These are phyloP conservation scores for Monascus purpureus DNA, from an alignment of 495 filamentous ascomycete species.

Conservation along the genomic window DNA sequence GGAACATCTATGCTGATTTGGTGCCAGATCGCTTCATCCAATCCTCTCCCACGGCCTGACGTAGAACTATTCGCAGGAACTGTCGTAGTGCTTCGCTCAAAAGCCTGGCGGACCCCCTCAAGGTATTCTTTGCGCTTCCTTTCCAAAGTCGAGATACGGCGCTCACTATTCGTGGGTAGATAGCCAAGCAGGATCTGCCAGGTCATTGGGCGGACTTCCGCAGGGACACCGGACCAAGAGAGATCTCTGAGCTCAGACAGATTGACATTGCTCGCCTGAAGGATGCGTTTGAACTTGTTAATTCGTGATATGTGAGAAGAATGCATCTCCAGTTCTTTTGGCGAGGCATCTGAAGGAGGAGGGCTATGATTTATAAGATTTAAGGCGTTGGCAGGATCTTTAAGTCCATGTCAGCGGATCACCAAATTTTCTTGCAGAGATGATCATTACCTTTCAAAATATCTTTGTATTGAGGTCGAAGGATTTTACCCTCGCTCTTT, in stretches of 20 bases:
- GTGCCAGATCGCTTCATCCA: constrained; percentile 95
- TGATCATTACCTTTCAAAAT: constrained; percentile 54
- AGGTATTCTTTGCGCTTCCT: constrained; percentile 94
- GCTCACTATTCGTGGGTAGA: constrained; percentile 83
- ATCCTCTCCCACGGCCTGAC: constrained; percentile 47
- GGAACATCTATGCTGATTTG: constrained; percentile 98
- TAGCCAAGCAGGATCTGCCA: constrained; percentile 96
- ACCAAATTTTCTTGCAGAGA: constrained; percentile 1
- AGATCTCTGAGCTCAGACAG: constrained; percentile 67
- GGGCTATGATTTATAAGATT: constrained; percentile 85
- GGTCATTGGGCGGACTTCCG: constrained; percentile 93
- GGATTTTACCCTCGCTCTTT: constrained; percentile 82
- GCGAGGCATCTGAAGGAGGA: constrained; percentile 55
- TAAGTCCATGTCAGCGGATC: constrained; percentile 4
- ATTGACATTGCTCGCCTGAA: constrained; percentile 82
- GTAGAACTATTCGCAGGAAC: constrained; percentile 18
- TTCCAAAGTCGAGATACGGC: constrained; percentile 80
- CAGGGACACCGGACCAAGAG: constrained; percentile 86
- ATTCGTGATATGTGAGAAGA: constrained; percentile 82
- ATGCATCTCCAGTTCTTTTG: constrained; percentile 77
- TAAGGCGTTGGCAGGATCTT: constrained; percentile 87
- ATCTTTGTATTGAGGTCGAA: constrained; percentile 94
- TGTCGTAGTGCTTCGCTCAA: constrained; percentile 51
- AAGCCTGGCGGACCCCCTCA: constrained; percentile 89
- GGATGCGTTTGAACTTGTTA: constrained; percentile 94